These are phyloP conservation scores for Cydonia oblonga DNA, from an alignment of 331 rosid species.

Conservation along the genomic window DNA sequence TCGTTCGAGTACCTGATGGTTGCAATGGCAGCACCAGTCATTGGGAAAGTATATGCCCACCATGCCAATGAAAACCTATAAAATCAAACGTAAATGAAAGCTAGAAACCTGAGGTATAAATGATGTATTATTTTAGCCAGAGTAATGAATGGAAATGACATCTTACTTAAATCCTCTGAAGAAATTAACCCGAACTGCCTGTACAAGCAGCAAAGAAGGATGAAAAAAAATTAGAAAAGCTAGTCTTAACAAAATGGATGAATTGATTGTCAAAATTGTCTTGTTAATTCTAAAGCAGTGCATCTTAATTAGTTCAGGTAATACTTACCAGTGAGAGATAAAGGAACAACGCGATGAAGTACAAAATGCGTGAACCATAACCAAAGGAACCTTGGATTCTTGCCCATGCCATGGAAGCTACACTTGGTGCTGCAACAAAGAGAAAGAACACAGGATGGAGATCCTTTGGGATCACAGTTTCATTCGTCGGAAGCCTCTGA, in stretches of 20 bases:
- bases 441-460: conserved; percentile 88
- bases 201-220: conserved; percentile 22
- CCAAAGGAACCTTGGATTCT: conserved; percentile 70
- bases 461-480: conserved; percentile 68
- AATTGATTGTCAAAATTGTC: no score
- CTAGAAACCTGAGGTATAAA: neutral
- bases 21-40: conserved; percentile 93
- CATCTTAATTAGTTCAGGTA: neutral
- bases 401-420: conserved; percentile 90
- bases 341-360: conserved; percentile 75
- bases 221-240: neutral
- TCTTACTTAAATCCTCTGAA: conserved; percentile 79
- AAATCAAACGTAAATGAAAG: conserved; percentile 2
- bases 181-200: conserved; percentile 77
- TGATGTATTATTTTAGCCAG: neutral
- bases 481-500: conserved; percentile 83
- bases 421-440: conserved; percentile 93
- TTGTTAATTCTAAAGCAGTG: no score
- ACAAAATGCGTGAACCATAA: conserved; percentile 51
- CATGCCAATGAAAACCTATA: conserved; percentile 76
- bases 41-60: conserved; percentile 99
- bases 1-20: conserved; percentile 56
- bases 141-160: neutral
- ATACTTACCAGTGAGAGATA: conserved; percentile 64
- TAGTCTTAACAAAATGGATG: neutral